Evolutionary conservation across 2,329 filamentous ascomycete species (phyloP).

Genomic region (Truncatella angustata): DNA sequence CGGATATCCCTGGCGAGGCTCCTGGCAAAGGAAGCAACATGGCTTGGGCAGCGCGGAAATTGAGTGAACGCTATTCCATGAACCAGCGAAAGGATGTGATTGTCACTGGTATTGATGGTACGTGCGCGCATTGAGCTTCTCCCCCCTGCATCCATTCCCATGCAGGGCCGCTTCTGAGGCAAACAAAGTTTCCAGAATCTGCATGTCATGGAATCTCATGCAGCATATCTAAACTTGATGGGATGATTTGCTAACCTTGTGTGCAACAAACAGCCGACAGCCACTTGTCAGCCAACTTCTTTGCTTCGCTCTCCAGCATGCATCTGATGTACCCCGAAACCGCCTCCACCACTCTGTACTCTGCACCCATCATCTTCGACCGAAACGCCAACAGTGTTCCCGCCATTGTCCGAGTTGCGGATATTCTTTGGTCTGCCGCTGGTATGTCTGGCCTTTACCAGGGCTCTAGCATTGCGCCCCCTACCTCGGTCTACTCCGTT

Average conservation of each 20-base stretch:
- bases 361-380: slow-evolving; percentile 71
- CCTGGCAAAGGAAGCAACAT: slow-evolving; percentile 75
- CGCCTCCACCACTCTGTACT: slow-evolving; percentile 62
- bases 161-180: slow-evolving; percentile 12
- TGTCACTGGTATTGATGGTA: slow-evolving; percentile 72
- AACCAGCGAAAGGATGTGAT: slow-evolving; percentile 58
- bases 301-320: slow-evolving; percentile 61
- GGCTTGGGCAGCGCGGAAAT: slow-evolving; percentile 66
- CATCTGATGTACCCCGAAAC: slow-evolving; percentile 60
- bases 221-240: background rate
- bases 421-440: slow-evolving; percentile 70
- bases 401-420: slow-evolving; percentile 67
- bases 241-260: slow-evolving; percentile 26
- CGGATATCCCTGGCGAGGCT: slow-evolving; percentile 64
- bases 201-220: slow-evolving; percentile 8
- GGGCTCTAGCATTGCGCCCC: slow-evolving; percentile 63
- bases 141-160: slow-evolving; percentile 1
- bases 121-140: slow-evolving; percentile 25
- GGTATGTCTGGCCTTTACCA: slow-evolving; percentile 68
- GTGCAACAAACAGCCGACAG: slow-evolving; percentile 56
- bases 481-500: slow-evolving; percentile 72
- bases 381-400: slow-evolving; percentile 69
- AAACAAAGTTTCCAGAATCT: slow-evolving; percentile 15
- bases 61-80: slow-evolving; percentile 59
- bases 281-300: slow-evolving; percentile 68